Base-by-base conservation (phyloP, 768 basidiomycete species). In the Leucogyrophana mollusca region DNA sequence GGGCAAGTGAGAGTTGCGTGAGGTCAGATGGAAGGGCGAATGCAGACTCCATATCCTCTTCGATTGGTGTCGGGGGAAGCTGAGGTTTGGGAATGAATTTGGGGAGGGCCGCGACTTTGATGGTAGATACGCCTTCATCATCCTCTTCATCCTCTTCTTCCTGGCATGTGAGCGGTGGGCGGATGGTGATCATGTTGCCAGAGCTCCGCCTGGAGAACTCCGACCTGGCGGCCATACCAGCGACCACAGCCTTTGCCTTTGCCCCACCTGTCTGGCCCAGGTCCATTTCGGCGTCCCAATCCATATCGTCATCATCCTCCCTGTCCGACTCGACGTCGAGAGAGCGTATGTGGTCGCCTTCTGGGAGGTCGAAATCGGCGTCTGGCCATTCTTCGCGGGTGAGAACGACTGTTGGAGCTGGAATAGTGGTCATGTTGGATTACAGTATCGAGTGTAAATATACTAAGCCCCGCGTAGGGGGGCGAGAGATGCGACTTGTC, bases 351-450 rank as follows among this genome's bases (percentile, higher is more conserved):
- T 80, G 73, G 39, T 78, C 78, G 34, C 80, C 89, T 39, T 92
- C 90, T 45, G 86, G 83, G 17, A 92, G 71, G 62, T 90, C 90
- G 61, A 92, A 91, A 68, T 92, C 90, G 51, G 86, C 85, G 65
- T 92, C 90, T 35, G 80, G 76, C 89, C 90, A 92, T 71, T 90
- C 87, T 67, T 92, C 89, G 52, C 79, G 77, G 45, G 75, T 64
- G 32, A 73, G 58, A 34, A 71, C 66, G 51, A 76, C 70, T 37
- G 77, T 68, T 10, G 82, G 84, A 4, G 83, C 79, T 30, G 79
- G 80, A 33, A 82, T 71, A 41, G 83, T 69, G 46, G 73, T 64
- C 85, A 88, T 88, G 44, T 45, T 50, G 53, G 54, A 52, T 45
- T 58, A 60, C 42, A 54, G 54, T 56, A 54, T 41, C 22, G 56